Percentiles rank a stretch among this genome's conserved stretches.
Conservation (phyloP, 768 basidiomycete genomes). For the Russula foetens region DNA sequence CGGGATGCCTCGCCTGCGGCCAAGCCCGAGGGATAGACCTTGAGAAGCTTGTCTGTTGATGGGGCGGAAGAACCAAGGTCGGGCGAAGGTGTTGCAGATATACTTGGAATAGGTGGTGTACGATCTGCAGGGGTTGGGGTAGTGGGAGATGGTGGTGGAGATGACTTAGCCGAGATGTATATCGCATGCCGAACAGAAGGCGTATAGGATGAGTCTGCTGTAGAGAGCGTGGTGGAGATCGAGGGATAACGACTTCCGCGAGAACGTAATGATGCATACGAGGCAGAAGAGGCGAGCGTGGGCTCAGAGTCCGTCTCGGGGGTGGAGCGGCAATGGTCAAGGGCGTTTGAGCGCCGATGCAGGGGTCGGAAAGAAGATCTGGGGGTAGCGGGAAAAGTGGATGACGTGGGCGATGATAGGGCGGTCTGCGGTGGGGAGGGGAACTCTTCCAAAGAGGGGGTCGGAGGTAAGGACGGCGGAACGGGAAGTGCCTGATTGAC, state of each 20-base stretch:
- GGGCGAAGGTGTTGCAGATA: not conserved
- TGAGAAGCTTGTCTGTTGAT: slow-evolving; percentile 7
- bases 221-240: slow-evolving; percentile 20
- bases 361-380: slow-evolving; percentile 15
- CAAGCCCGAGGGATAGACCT: slow-evolving; percentile 16
- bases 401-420: slow-evolving; percentile 16
- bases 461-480: slow-evolving; percentile 8
- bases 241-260: slow-evolving; percentile 19
- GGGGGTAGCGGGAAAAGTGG: slow-evolving; percentile 14
- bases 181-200: slow-evolving; percentile 12
- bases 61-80: not conserved
- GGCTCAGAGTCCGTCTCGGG: slow-evolving; percentile 13
- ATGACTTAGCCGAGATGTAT: slow-evolving; percentile 2
- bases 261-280: slow-evolving; percentile 19
- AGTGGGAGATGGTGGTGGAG: slow-evolving; percentile 11
- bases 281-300: slow-evolving; percentile 17
- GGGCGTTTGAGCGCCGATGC: slow-evolving; percentile 15
- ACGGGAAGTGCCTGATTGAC: slow-evolving; percentile 7
- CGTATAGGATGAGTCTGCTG: slow-evolving; percentile 2
- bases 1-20: slow-evolving; percentile 10
- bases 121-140: slow-evolving; percentile 12
- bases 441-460: slow-evolving; percentile 10
- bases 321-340: not conserved
- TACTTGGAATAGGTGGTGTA: not conserved
- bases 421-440: slow-evolving; percentile 10